These are phyloP conservation scores for Gleditsia sinensis DNA, from an alignment of 306 rosid genomes.

Conservation along the genomic window DNA sequence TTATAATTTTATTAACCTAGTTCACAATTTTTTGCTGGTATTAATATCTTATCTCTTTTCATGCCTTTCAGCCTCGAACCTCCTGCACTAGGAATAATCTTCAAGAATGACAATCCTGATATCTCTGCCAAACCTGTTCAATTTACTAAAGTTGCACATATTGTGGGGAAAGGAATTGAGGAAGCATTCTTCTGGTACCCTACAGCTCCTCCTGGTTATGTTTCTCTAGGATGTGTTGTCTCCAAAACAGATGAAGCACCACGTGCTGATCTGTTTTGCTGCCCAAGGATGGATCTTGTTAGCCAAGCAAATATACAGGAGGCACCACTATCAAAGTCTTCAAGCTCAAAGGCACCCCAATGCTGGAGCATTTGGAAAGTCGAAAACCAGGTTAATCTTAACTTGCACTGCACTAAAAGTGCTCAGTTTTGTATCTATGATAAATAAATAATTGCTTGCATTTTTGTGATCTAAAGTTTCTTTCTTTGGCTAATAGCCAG, in stretches of 20 bases:
- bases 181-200: slow-evolving; percentile 98
- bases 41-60: slow-evolving; percentile 35
- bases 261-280: slow-evolving; percentile 62
- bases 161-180: slow-evolving; percentile 78
- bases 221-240: slow-evolving; percentile 92
- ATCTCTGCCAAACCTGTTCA: slow-evolving; percentile 90
- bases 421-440: not conserved
- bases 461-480: not conserved
- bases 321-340: slow-evolving; percentile 84
- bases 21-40: not conserved
- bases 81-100: slow-evolving; percentile 88
- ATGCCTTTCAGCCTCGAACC: slow-evolving; percentile 82
- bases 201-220: slow-evolving; percentile 97
- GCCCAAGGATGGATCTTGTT: slow-evolving; percentile 99
- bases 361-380: slow-evolving; percentile 99
- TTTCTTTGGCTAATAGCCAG: not conserved
- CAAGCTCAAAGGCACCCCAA: slow-evolving; percentile 74
- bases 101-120: slow-evolving; percentile 81
- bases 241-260: slow-evolving; percentile 85
- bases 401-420: slow-evolving; percentile 16
- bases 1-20: slow-evolving; percentile 13
- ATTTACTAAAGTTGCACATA: slow-evolving; percentile 87
- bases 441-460: not conserved
- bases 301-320: slow-evolving; percentile 86
- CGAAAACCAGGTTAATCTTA: slow-evolving; percentile 73